Base-by-base conservation (phyloP, 2,329 filamentous ascomycete genomes). In the Clonostachys rosea region DNA sequence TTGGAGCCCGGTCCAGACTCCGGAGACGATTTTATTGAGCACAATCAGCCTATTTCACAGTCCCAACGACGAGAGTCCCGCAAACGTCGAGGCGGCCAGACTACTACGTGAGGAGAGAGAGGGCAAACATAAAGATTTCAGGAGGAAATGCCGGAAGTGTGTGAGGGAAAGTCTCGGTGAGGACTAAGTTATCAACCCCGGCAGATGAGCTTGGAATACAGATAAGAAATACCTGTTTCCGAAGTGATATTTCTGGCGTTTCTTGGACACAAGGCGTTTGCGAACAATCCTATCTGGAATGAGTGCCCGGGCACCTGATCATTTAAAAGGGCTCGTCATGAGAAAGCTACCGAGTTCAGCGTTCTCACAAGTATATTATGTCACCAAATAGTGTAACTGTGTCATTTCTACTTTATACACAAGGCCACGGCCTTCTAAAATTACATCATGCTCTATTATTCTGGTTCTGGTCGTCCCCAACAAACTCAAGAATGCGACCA, bases 61-160 rank as follows among this genome's bases (percentile, higher is more conserved):
- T 60, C 94, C 94, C 43, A 99, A 99, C 64, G 90, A 95, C 61
- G 94, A 97, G 75, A 92, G 87, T 57, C 90, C 94, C 0, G 94
- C 94, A 44, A 97, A 99, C 63, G 83, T 96, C 30, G 92, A 97
- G 71, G 94, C 94, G 4, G 94, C 92, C 11, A 81, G 87, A 50
- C 69, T 96, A 72, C 87, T 94, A 79, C 81, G 94, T 45, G 89
- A 94, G 59, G 89, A 96, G 60, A 68, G 71, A 49, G 76, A 78
- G 52, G 78, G 77, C 13, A 69, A 69, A 43, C 68, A 71, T 50
- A 81, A 75, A 61, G 89, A 91, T 44, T 99, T 96, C 62, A 81
- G 89, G 68, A 86, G 79, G 68, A 75, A 80, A 51, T 91, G 91
- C 50, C 75, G 91, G 59, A 83, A 81, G 62, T 90, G 87, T 59